phyloP scores from a whole-genome alignment of 208 protist genomes.

The Naegleria gruberi region DNA sequence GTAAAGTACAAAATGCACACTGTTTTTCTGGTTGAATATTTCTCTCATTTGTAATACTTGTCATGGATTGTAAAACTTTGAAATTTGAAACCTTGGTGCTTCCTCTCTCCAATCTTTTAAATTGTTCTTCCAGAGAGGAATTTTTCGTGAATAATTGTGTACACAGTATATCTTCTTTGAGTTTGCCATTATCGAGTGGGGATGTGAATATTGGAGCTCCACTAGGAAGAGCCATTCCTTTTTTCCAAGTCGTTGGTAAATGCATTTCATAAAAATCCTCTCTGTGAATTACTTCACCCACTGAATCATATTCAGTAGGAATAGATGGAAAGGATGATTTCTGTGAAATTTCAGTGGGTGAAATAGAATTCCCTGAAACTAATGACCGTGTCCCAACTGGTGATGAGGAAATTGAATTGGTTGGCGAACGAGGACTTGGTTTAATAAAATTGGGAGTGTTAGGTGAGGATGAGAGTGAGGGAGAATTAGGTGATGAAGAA shows the following conservation, averaged over 20 bases:
- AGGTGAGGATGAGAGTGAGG: background rate
- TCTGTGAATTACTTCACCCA: background rate
- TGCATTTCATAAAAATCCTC: background rate
- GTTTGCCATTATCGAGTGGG: background rate
- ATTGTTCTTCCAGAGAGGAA: background rate
- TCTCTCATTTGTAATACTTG: background rate
- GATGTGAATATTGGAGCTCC: background rate
- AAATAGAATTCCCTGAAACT: background rate
- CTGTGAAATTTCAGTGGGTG: background rate
- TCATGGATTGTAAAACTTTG: background rate
- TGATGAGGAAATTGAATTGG: background rate
- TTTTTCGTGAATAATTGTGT: background rate
- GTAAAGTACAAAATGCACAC: background rate
- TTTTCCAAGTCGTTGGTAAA: background rate
- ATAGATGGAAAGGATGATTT: no score
- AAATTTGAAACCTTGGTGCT: background rate
- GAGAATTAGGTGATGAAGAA: background rate
- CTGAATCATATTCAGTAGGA: no score
- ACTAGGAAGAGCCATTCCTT: background rate
- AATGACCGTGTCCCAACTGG: no score
- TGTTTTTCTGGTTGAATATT: background rate
- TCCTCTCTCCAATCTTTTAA: background rate
- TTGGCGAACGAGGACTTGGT: background rate
- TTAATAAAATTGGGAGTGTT: background rate
- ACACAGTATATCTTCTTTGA: background rate